Conservation (phyloP, 2,329 filamentous ascomycete species). For the Cercospora citrullina region DNA sequence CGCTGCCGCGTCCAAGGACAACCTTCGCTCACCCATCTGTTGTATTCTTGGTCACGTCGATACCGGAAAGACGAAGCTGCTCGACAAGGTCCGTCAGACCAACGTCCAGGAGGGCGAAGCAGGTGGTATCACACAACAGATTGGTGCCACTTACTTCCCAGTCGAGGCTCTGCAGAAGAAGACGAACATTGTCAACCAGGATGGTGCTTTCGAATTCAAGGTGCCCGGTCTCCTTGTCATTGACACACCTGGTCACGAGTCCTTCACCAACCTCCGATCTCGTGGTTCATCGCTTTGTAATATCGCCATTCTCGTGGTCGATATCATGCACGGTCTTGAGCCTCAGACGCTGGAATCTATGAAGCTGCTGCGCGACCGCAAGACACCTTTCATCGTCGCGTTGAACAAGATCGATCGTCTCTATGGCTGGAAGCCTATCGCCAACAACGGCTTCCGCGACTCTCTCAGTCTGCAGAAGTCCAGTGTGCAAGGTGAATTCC, state of each 20-base stretch:
- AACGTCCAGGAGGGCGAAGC: slow-evolving; percentile 99
- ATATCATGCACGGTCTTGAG: slow-evolving; percentile 99
- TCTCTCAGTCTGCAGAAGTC: slow-evolving; percentile 87
- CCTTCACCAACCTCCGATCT: slow-evolving; percentile 96
- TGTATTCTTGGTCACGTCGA: slow-evolving; percentile 99
- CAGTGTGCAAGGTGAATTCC: slow-evolving; percentile 91
- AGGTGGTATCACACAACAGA: slow-evolving; percentile 98
- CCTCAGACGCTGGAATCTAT: slow-evolving; percentile 97
- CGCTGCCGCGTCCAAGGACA: slow-evolving; percentile 86
- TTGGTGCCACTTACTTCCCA: slow-evolving; percentile 98
- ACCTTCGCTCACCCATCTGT: slow-evolving; percentile 96
- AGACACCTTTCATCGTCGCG: slow-evolving; percentile 97
- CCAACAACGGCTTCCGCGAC: slow-evolving; percentile 97
- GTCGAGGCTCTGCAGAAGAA: slow-evolving; percentile 90
- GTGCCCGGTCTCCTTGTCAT: slow-evolving; percentile 95
- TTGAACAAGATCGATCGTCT: slow-evolving; percentile 99
- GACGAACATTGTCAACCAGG: slow-evolving; percentile 87
- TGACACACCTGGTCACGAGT: slow-evolving; percentile 99
- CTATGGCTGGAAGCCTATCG: slow-evolving; percentile 97
- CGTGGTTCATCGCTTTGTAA: slow-evolving; percentile 98
- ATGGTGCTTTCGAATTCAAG: slow-evolving; percentile 92
- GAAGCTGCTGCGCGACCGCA: slow-evolving; percentile 85
- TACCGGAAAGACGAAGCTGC: slow-evolving; percentile 98
- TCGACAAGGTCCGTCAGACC: slow-evolving; percentile 97
- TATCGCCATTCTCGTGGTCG: slow-evolving; percentile 97